A percentile compares a stretch with the other conserved stretches of the same genome.
These are phyloP conservation scores for Melaleuca quinquenervia DNA, from an alignment of 345 rosid species.

Conservation along the genomic window DNA sequence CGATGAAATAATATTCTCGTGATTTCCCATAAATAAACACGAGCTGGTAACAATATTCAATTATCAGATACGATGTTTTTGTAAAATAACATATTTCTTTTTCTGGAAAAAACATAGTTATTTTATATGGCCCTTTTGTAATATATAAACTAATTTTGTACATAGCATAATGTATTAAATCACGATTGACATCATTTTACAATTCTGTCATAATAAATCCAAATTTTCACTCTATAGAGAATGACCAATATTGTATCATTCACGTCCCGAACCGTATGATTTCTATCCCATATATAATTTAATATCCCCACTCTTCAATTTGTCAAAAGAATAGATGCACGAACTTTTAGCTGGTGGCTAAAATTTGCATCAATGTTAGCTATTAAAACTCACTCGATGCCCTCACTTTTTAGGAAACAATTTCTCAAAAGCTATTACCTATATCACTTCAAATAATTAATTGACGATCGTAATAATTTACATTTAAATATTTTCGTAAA, in stretches of 20 bases:
- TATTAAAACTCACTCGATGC: background rate
- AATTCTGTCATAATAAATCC: background rate
- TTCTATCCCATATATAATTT: background rate
- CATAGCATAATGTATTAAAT: accelerated
- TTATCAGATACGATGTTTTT: background rate
- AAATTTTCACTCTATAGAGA: background rate
- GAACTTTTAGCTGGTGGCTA: background rate
- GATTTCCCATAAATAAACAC: background rate
- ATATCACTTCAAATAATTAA: no score
- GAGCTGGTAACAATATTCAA: background rate
- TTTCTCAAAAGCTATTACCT: no score
- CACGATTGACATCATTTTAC: background rate
- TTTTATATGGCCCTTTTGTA: background rate
- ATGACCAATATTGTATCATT: accelerated
- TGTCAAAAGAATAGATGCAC: background rate
- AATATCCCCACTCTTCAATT: background rate
- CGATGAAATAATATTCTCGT: background rate
- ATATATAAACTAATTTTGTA: background rate
- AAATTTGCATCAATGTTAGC: background rate
- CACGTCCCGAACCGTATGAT: accelerated
- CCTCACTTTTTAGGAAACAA: no score
- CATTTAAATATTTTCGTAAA: no score
- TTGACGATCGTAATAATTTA: no score
- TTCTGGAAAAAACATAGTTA: background rate
- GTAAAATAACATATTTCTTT: background rate